Evolutionary conservation across 1,284 basidiomycete genomes (phyloP).

Genomic region (Leccinum subspadiceum): DNA sequence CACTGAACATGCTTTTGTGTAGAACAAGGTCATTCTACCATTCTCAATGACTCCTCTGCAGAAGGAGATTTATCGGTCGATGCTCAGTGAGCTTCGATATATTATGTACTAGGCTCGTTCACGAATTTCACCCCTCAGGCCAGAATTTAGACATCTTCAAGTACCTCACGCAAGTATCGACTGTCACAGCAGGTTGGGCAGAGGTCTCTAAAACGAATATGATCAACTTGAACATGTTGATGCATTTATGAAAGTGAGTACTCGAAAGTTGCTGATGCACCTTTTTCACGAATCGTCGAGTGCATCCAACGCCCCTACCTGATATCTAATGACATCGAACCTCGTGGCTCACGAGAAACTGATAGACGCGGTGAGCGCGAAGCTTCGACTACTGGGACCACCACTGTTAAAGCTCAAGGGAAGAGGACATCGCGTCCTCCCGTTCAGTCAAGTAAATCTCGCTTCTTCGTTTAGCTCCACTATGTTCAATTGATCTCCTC

Average conservation of each 20-base stretch:
- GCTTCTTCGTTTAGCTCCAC: not conserved
- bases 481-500: conserved; percentile 1
- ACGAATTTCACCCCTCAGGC: conserved; percentile 39
- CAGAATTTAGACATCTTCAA: conserved; percentile 68
- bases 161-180: conserved; percentile 47
- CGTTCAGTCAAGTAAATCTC: conserved; percentile 89
- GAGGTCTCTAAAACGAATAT: conserved; percentile 45
- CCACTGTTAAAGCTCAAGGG: conserved; percentile 87
- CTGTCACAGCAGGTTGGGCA: conserved; percentile 30
- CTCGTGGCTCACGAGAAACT: conserved; percentile 76
- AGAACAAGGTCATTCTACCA: conserved; percentile 91
- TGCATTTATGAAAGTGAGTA: conserved; percentile 81
- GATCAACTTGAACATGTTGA: conserved; percentile 58
- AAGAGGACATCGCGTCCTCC: conserved; percentile 89
- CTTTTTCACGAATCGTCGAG: conserved; percentile 10
- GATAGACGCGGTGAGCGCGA: conserved; percentile 77
- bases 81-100: conserved; percentile 53
- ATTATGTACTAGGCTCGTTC: not conserved
- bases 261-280: not conserved
- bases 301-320: conserved; percentile 92
- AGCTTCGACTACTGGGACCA: conserved; percentile 80
- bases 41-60: conserved; percentile 88
- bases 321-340: conserved; percentile 79
- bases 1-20: conserved; percentile 13
- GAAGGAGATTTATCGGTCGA: conserved; percentile 84